Conservation (phyloP, 2,329 filamentous ascomycete species). For the Hypoxylon sp. region DNA sequence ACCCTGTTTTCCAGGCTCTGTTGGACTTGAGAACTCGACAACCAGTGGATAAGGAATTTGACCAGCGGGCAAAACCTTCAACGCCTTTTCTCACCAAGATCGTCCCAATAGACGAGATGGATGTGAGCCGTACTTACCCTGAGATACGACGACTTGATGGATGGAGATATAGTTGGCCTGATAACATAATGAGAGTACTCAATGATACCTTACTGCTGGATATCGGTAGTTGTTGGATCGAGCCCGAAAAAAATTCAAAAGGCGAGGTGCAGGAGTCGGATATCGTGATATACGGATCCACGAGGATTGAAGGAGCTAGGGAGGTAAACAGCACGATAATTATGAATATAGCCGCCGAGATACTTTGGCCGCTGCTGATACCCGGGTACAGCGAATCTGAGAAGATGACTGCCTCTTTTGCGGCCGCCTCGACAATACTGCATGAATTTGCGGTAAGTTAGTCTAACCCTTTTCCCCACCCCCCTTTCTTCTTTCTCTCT, state of each 20-base stretch:
- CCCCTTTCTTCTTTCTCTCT: no score
- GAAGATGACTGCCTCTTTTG: slow-evolving; percentile 47
- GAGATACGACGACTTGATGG: slow-evolving; percentile 23
- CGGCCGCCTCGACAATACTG: slow-evolving; percentile 46
- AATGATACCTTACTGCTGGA: slow-evolving; percentile 21
- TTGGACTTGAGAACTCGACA: slow-evolving; percentile 48
- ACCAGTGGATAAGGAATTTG: slow-evolving; percentile 12
- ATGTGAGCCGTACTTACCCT: slow-evolving; percentile 27
- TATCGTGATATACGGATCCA: not conserved
- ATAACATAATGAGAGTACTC: slow-evolving; percentile 26
- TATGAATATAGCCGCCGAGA: slow-evolving; percentile 42
- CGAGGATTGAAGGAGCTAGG: no score
- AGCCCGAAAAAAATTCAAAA: not conserved
- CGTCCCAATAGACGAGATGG: slow-evolving; percentile 25
- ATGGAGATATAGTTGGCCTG: slow-evolving; percentile 42
- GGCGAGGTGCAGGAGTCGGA: not conserved
- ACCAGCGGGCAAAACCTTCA: slow-evolving; percentile 6
- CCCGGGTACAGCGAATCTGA: slow-evolving; percentile 47
- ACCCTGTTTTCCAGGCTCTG: slow-evolving; percentile 34
- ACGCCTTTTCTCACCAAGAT: slow-evolving; percentile 32
- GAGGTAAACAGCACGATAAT: not conserved
- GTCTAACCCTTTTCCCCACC: no score
- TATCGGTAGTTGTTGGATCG: slow-evolving; percentile 27
- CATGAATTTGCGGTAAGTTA: slow-evolving; percentile 52
- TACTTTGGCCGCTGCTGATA: slow-evolving; percentile 52